These are phyloP conservation scores for Hypoxylon sp. DNA, from an alignment of 2,329 filamentous ascomycete genomes.

Conservation along the genomic window DNA sequence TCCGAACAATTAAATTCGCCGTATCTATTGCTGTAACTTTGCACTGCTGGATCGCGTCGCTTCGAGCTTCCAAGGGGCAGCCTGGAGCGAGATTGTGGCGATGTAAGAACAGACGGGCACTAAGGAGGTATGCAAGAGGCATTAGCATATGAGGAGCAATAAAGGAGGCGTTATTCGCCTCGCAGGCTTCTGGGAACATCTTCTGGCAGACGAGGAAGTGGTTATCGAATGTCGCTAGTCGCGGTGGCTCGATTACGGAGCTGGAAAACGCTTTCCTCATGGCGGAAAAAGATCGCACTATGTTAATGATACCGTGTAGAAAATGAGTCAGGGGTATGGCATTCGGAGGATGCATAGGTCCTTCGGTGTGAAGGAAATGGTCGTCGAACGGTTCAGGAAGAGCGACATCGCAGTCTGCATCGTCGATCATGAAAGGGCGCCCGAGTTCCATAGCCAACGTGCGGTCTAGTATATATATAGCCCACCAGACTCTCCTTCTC, in stretches of 20 bases:
- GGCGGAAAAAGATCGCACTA: constrained; percentile 81
- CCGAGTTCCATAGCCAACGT: constrained; percentile 84
- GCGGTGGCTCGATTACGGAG: constrained; percentile 73
- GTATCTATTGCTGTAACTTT: constrained; percentile 82
- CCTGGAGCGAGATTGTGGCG: constrained; percentile 86
- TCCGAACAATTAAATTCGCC: constrained; percentile 77
- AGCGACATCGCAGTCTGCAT: constrained; percentile 86
- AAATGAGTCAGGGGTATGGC: constrained; percentile 73
- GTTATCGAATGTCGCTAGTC: constrained; percentile 82
- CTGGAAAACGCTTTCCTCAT: constrained; percentile 77
- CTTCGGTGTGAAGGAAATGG: constrained; percentile 74
- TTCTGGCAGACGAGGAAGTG: constrained; percentile 82
- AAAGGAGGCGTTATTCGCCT: constrained; percentile 72
- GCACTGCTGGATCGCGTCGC: constrained; percentile 82
- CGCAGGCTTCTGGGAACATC: constrained; percentile 80
- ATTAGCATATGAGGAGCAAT: constrained; percentile 81
- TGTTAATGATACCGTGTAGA: constrained; percentile 82
- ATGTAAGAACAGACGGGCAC: constrained; percentile 86
- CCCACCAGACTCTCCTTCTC: constrained; percentile 92
- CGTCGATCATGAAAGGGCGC: constrained; percentile 84
- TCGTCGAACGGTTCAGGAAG: constrained; percentile 87
- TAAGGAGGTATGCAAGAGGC: constrained; percentile 82
- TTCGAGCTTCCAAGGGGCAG: constrained; percentile 74
- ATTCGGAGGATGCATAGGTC: constrained; percentile 64
- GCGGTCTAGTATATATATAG: constrained; percentile 89